Base-by-base conservation (phyloP, 2,329 filamentous ascomycete species). In the Lasiodiplodia citricola region DNA sequence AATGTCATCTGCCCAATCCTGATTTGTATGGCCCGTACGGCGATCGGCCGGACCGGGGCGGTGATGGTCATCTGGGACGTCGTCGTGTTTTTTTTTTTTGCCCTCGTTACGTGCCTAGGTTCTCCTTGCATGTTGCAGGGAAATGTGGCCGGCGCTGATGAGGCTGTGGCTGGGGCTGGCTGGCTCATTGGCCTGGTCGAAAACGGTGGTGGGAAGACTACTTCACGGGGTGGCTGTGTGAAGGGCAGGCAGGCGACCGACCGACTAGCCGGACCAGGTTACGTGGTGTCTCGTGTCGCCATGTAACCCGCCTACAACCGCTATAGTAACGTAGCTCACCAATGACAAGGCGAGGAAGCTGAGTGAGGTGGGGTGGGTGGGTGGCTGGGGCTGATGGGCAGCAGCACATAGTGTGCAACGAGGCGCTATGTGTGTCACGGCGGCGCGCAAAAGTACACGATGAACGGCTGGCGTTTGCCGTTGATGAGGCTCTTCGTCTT, bases 401-500 rank as follows among this genome's bases (percentile, higher is more conserved):
- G 41, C 18, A 44, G 18, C 18, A 44, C 41, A n/a, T 44, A 44
- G 41, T 44, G 41, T 44, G 54, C 54, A 38, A 21, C 18, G 18
- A 31, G 31, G 55, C 21, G 55, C 55, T 16, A n/a, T 21, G 44
- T 21, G 55, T 57, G 31, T 57, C 55, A 57, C 18, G 51, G 5
- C 14, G 25, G 51, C 54, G 54, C 16, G 28, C 14, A 28, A 35
- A 25, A 51, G 23, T 54, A 18, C 28, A 21, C 28, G 31, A 56
- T 56, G 35, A 41, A 11, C 31, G n/a, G 31, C 35, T 37, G 23
- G 55, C 31, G 55, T 35, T 57, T 57, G 55, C 52, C 44, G 44
- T 47, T 41, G 52, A 18, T 57, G 55, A 57, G 55, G 55, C 55
- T 57, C 55, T 57, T 57, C n/a, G 23, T 37, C 38, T 35, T 54